These are phyloP conservation scores for Huntiella omanensis DNA, from an alignment of 2,329 filamentous ascomycete genomes.

Conservation along the genomic window DNA sequence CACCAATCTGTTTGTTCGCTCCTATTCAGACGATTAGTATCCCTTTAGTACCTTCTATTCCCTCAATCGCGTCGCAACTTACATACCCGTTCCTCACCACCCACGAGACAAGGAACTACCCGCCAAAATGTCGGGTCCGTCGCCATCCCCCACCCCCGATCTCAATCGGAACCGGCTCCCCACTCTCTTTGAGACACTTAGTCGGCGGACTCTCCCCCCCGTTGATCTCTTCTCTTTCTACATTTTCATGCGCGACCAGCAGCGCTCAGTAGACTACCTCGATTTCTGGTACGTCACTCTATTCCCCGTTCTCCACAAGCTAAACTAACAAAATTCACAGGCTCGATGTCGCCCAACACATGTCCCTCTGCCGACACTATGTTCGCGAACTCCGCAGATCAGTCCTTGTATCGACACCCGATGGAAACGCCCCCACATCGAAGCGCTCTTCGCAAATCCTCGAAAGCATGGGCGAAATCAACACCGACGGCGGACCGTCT, in stretches of 20 bases:
- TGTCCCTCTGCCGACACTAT: conserved; percentile 93
- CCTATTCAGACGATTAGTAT: no score
- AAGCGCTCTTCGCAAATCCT: conserved; percentile 71
- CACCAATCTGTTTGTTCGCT: no score
- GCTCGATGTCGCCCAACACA: conserved; percentile 98
- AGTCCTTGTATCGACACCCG: conserved; percentile 80
- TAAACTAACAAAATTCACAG: conserved; percentile 25
- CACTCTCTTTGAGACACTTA: conserved; percentile 88
- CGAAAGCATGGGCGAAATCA: conserved; percentile 52
- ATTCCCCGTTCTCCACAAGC: background rate
- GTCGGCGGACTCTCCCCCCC: conserved; percentile 79
- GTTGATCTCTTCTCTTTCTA: conserved; percentile 98
- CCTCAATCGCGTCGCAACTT: no score
- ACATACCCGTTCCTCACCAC: no score
- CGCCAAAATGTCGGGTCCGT: conserved; percentile 15
- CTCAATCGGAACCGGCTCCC: conserved; percentile 65
- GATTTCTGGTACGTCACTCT: conserved; percentile 71
- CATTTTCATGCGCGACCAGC: conserved; percentile 98
- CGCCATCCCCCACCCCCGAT: conserved; percentile 38
- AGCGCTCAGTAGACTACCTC: conserved; percentile 90
- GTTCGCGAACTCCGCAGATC: conserved; percentile 87
- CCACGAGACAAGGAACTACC: no score
- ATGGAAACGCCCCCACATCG: conserved; percentile 57
- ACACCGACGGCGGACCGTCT: conserved; percentile 37
- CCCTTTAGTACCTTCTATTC: no score